Evolutionary conservation across 805 yeast genomes (phyloP).

Genomic region (Wickerhamomyces hampshirensis): DNA sequence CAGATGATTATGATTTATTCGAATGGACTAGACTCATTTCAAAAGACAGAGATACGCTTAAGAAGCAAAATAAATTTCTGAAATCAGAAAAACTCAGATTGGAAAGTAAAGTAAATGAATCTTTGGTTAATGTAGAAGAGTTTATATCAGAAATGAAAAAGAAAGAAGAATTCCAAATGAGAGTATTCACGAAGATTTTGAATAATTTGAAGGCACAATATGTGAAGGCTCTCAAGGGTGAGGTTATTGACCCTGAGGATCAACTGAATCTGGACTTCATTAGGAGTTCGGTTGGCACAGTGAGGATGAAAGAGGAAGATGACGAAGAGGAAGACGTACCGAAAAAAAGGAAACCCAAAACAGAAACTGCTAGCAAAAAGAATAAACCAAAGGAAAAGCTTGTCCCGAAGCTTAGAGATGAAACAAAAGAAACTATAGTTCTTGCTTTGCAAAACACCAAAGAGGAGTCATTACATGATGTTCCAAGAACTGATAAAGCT

Average conservation of each 20-base stretch:
- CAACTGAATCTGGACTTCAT: constrained; percentile 16
- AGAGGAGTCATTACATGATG: too few species aligned
- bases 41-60: constrained; percentile 4
- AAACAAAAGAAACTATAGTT: neutral
- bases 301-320: constrained; percentile 2
- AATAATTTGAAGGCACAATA: constrained; percentile 20
- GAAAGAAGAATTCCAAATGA: constrained; percentile 13
- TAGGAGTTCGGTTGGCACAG: constrained; percentile 3
- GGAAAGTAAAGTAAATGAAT: constrained; percentile 1
- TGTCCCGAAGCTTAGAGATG: neutral
- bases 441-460: too few species aligned
- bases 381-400: neutral
- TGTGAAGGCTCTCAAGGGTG: constrained; percentile 14
- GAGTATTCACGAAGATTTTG: constrained; percentile 17
- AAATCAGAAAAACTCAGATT: neutral
- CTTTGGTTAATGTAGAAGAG: constrained; percentile 8
- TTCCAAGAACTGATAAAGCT: constrained; percentile 1
- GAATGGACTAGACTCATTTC: constrained; percentile 16
- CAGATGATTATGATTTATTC: constrained; percentile 17
- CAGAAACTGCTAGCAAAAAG: neutral
- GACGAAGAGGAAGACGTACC: constrained; percentile 1
- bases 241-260: constrained; percentile 15
- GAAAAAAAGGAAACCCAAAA: constrained; percentile 1
- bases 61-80: constrained; percentile 1
- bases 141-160: constrained; percentile 5